Evolutionary conservation across 2,329 filamentous ascomycete genomes (phyloP), one percentile per base, ranked within the genome.

Genomic region (Trichophyton mentagrophytes): DNA sequence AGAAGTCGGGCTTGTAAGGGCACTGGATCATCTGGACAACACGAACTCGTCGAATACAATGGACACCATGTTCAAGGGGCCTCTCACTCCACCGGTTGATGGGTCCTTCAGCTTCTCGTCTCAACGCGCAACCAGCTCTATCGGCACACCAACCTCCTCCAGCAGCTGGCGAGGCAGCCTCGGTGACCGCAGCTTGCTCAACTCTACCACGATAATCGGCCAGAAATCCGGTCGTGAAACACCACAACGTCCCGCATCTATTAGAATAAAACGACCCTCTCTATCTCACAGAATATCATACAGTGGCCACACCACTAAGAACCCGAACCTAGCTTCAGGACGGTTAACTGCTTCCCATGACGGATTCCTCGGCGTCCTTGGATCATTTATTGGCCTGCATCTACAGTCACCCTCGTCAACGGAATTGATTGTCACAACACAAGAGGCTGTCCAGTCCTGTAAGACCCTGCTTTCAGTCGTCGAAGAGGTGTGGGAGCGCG

Each of bases 331-430:
- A 62, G 89, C 93, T 38, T 96, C 91, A 1, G 88, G 91, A 71
- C 86, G 86, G 66, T 81, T 97, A 57, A 87, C 85, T 68, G 79
- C 82, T 57, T 88, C 85, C 58, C 90, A 96, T 75, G 91, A 97
- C 74, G 84, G 83, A 6, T 96, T 97, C 69, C 78, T 99, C 59
- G 93, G 91, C 5, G 88, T 91, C 69, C 83, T 99, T 58, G 92
- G 89, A 58, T 95, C 90, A 3, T 96, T 97, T 71, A 92, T 97
- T 70, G 93, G 93, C 15, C 81, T 96, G 61, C 90, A 96, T 72
- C 79, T 96, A 63, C 90, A 96, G 71, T 93, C 91, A n/a, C 87
- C 93, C 64, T 93, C 90, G 6, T 87, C 90, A 7, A 84, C 87
- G 0, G 90, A 96, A 71, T 80, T 97, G 57, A 84, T 90, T 36